phyloP scores from a whole-genome alignment of 2,329 filamentous ascomycete genomes.

The Uncinocarpus reesii region DNA sequence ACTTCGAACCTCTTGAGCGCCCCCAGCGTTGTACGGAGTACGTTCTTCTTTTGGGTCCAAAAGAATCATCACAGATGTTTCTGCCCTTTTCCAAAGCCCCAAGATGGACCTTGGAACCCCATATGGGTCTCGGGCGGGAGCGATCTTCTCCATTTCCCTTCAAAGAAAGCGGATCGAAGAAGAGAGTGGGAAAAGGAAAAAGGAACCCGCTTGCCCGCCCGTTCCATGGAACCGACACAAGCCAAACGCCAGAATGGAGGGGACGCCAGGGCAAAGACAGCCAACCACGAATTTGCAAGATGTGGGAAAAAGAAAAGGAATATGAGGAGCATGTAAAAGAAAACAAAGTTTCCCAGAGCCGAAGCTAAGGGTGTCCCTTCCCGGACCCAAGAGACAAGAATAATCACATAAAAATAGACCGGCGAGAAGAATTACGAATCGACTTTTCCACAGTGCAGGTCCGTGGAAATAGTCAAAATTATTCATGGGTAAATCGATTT shows the following conservation, averaged over 20 bases:
- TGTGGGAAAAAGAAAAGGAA: too few relatives aligned
- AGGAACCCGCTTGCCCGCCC: background rate
- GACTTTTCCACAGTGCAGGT: slow-evolving; percentile 6
- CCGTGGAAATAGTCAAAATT: slow-evolving; percentile 5
- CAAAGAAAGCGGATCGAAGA: slow-evolving; percentile 16
- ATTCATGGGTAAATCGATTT: too few relatives aligned
- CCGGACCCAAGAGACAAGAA: background rate
- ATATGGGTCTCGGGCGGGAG: slow-evolving; percentile 11
- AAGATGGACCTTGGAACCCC: background rate
- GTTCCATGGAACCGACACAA: slow-evolving; percentile 5
- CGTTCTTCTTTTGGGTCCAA: too few relatives aligned
- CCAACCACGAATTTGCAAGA: slow-evolving; percentile 9
- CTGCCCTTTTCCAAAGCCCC: too few relatives aligned
- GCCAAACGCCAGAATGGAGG: background rate
- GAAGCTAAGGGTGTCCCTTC: slow-evolving; percentile 12
- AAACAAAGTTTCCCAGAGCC: slow-evolving; percentile 17
- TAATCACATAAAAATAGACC: background rate
- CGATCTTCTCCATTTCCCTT: slow-evolving; percentile 1
- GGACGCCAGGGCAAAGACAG: background rate
- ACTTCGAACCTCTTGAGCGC: too few relatives aligned
- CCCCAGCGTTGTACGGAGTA: too few relatives aligned
- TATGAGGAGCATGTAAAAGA: too few relatives aligned
- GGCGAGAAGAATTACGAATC: too few relatives aligned
- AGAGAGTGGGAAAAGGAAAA: background rate
- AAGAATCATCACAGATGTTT: too few relatives aligned